These are phyloP conservation scores for Rhynchosporium agropyri DNA, from an alignment of 2,329 filamentous ascomycete species.

Conservation along the genomic window DNA sequence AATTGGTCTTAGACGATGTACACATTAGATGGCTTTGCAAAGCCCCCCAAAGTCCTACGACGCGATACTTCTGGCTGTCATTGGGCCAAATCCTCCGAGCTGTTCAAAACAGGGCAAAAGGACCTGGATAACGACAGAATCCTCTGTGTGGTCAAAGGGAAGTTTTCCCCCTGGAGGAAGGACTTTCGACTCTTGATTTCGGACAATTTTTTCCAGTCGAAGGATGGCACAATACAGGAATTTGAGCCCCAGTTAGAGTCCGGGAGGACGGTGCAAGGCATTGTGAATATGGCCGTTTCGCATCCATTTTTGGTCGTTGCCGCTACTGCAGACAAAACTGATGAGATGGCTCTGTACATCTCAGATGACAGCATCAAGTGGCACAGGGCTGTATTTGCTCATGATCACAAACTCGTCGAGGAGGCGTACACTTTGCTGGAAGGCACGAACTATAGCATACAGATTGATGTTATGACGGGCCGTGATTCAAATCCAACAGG, in stretches of 20 bases:
- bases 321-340: slow-evolving; percentile 74
- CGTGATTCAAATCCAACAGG: slow-evolving; percentile 73
- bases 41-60: slow-evolving; percentile 64
- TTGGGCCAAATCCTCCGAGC: slow-evolving; percentile 79
- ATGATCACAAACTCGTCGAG: slow-evolving; percentile 77
- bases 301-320: slow-evolving; percentile 88
- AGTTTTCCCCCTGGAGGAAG: slow-evolving; percentile 68
- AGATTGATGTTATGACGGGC: slow-evolving; percentile 85
- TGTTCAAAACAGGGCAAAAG: slow-evolving; percentile 71
- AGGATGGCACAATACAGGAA: slow-evolving; percentile 55
- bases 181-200: slow-evolving; percentile 81
- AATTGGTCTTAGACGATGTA: slow-evolving; percentile 56
- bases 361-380: slow-evolving; percentile 81
- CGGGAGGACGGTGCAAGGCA: slow-evolving; percentile 73
- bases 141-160: slow-evolving; percentile 77
- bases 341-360: slow-evolving; percentile 90
- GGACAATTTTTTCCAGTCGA: slow-evolving; percentile 76
- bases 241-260: slow-evolving; percentile 78
- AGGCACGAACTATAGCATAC: slow-evolving; percentile 96
- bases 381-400: slow-evolving; percentile 89
- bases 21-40: slow-evolving; percentile 83
- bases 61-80: slow-evolving; percentile 74
- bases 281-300: slow-evolving; percentile 79
- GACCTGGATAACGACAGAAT: slow-evolving; percentile 70
- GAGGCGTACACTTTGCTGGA: slow-evolving; percentile 92